Conservation (phyloP, 2,329 filamentous ascomycete genomes). For the Exophiala sideris region DNA sequence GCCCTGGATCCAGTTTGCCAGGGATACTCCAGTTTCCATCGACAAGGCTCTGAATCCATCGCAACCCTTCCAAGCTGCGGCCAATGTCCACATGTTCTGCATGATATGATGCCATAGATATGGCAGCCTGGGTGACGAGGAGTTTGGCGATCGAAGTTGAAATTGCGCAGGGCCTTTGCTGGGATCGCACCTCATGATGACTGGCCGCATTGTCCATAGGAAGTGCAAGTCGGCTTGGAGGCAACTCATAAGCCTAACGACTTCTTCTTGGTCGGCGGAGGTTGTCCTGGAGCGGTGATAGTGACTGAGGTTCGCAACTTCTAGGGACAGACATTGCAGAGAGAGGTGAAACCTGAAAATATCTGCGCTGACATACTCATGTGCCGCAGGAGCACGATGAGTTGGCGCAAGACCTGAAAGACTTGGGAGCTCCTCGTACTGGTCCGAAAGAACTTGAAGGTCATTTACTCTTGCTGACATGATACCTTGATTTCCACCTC, state of each 20-base stretch:
- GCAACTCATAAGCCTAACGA: neutral
- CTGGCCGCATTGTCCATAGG: neutral
- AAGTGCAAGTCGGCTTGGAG: neutral
- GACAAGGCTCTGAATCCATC: neutral
- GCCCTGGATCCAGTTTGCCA: constrained; percentile 1
- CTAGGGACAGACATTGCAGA: neutral
- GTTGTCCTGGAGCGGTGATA: neutral
- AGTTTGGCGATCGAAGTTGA: neutral
- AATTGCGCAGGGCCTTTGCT: neutral
- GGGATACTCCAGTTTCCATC: neutral
- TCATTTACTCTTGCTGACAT: no score
- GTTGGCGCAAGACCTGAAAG: neutral
- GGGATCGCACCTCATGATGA: neutral
- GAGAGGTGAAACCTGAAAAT: neutral
- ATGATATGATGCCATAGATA: neutral
- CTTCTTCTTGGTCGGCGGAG: constrained; percentile 5
- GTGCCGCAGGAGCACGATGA: neutral
- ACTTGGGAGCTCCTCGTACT: neutral
- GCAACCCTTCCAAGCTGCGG: neutral
- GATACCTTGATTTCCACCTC: no score
- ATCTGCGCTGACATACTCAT: neutral
- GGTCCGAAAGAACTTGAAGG: neutral
- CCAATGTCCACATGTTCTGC: neutral
- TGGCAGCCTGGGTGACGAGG: neutral
- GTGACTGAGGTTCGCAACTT: neutral